Evolutionary conservation across 129 eudicot genomes (phyloP).

Genomic region (Kitagawia praeruptora): DNA sequence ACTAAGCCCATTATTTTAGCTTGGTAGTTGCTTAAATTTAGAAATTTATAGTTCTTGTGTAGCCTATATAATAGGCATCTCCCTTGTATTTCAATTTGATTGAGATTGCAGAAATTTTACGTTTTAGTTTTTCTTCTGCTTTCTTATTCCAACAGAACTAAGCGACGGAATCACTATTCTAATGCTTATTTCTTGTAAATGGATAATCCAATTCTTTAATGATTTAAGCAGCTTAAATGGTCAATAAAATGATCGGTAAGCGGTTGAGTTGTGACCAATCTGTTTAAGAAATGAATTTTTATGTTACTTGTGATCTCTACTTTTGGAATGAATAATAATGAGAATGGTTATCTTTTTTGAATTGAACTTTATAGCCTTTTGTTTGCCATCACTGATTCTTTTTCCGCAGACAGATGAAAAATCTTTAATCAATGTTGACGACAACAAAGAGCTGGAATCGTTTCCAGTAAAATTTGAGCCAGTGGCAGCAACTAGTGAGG

Average conservation of each 20-base stretch:
- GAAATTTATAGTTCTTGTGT: too few species aligned
- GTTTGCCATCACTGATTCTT: background rate
- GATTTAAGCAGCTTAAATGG: background rate
- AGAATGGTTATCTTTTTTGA: background rate
- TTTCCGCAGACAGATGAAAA: conserved; percentile 31
- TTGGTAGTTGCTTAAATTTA: too few species aligned
- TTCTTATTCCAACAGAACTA: background rate
- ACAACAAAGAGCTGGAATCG: conserved; percentile 18
- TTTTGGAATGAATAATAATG: background rate
- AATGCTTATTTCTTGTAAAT: background rate
- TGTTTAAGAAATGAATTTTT: background rate
- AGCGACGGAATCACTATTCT: background rate
- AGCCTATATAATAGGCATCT: too few species aligned
- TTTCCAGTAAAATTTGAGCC: conserved; percentile 46
- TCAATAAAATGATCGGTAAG: background rate
- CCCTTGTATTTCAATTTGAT: too few species aligned
- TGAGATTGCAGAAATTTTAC: too few species aligned
- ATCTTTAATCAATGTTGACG: conserved; percentile 8
- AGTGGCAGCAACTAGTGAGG: conserved; percentile 23
- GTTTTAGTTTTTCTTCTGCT: too few species aligned
- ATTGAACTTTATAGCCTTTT: background rate
- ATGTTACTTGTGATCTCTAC: background rate
- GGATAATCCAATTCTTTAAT: background rate
- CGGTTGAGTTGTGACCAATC: background rate
- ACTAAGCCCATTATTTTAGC: too few species aligned